These are phyloP conservation scores for Protomyces lactucae-debilis DNA, from an alignment of 1,139 yeast genomes.

Conservation along the genomic window DNA sequence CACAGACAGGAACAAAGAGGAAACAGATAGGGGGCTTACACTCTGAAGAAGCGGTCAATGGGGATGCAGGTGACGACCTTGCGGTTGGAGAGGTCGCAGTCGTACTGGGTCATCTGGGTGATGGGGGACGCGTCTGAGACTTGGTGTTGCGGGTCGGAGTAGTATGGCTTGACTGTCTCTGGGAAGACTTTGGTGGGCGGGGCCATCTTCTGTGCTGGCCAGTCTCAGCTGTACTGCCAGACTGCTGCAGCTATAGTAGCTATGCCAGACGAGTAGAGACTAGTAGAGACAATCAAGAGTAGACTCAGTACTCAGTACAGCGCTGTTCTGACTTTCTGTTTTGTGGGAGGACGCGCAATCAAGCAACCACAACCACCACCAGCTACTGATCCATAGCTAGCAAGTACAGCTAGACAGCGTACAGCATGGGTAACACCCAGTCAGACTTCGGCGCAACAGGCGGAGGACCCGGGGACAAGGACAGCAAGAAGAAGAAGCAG, in stretches of 20 bases:
- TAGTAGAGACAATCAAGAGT: too few relatives aligned
- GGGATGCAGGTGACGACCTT: slow-evolving; percentile 19
- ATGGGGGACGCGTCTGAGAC: slow-evolving; percentile 11
- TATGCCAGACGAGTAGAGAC: too few relatives aligned
- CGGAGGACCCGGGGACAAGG: slow-evolving; percentile 7
- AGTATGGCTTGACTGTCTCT: slow-evolving; percentile 22
- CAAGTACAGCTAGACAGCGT: neutral
- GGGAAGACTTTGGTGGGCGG: slow-evolving; percentile 26
- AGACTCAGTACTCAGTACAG: too few relatives aligned
- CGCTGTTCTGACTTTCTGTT: neutral
- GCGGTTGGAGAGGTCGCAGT: slow-evolving; percentile 15
- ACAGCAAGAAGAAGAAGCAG: slow-evolving; percentile 29
- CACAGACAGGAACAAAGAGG: neutral
- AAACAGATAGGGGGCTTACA: neutral
- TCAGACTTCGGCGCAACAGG: slow-evolving; percentile 17
- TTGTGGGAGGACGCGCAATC: neutral
- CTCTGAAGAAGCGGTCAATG: slow-evolving; percentile 22
- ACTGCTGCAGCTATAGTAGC: too few relatives aligned
- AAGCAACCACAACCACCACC: neutral
- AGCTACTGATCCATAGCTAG: neutral
- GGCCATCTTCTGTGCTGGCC: slow-evolving; percentile 1
- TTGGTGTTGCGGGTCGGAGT: slow-evolving; percentile 11
- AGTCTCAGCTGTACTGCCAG: neutral
- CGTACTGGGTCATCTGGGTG: slow-evolving; percentile 21
- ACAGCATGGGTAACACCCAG: slow-evolving; percentile 24